Percentiles rank a stretch among this genome's conserved stretches.
Conservation (phyloP, 257 asterid genomes). For the Solanum ossicruentum region DNA sequence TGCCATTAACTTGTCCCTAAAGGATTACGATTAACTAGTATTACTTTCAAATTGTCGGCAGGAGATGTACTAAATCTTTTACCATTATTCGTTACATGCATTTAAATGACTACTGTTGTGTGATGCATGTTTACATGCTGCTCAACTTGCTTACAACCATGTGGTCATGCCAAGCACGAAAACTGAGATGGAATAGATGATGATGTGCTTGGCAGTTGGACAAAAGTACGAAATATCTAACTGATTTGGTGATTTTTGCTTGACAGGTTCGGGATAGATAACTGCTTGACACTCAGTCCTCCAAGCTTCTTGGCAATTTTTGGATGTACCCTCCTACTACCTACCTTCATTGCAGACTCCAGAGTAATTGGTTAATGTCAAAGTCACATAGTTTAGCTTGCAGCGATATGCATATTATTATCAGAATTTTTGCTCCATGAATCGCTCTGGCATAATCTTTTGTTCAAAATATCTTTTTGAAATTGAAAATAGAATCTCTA, state of each 20-base stretch:
- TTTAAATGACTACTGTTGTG: background rate
- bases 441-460: background rate
- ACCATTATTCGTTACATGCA: background rate
- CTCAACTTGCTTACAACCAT: background rate
- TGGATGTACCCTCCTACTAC: background rate
- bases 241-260: background rate
- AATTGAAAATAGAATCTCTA: background rate
- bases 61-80: background rate
- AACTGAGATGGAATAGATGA: background rate
- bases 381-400: background rate
- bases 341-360: background rate
- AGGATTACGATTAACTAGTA: background rate
- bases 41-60: background rate
- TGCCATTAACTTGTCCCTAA: background rate
- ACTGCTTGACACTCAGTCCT: background rate
- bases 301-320: background rate
- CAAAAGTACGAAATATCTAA: background rate
- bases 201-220: background rate
- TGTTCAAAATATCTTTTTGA: background rate
- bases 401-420: background rate
- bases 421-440: background rate
- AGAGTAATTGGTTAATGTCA: background rate
- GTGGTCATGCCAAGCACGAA: background rate
- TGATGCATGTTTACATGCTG: background rate
- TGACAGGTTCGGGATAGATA: background rate